These are phyloP conservation scores for Pseudevernia furfuracea DNA, from an alignment of 495 filamentous ascomycete species.

Conservation along the genomic window DNA sequence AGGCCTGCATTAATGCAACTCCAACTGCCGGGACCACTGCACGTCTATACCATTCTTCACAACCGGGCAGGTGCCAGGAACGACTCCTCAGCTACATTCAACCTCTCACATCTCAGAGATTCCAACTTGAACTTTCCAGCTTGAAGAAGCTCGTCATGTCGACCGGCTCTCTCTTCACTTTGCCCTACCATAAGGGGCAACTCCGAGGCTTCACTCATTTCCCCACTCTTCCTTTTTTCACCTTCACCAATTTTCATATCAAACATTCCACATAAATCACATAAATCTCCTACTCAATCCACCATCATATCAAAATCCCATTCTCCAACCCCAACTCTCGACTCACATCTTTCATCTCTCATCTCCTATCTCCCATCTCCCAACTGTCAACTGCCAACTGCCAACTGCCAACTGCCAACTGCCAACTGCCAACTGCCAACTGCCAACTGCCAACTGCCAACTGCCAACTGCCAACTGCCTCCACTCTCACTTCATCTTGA, in stretches of 20 bases:
- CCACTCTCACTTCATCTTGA: conserved; percentile 1
- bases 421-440: not conserved
- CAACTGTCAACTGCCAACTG: not conserved
- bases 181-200: not conserved
- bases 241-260: not conserved
- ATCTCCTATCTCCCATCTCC: too few relatives aligned
- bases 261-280: conserved; percentile 8
- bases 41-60: too few relatives aligned
- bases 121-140: not conserved
- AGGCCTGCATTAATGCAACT: not conserved
- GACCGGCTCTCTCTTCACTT: not conserved
- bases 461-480: not conserved
- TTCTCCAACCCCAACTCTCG: too few relatives aligned
- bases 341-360: too few relatives aligned
- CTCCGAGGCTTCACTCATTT: not conserved
- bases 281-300: conserved; percentile 2
- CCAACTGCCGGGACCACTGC: not conserved
- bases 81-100: not conserved
- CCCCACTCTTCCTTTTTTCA: not conserved
- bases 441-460: not conserved
- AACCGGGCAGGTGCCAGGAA: too few relatives aligned
- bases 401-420: not conserved
- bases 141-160: too few relatives aligned
- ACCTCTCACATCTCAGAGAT: not conserved
- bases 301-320: not conserved